Percentiles rank a stretch among this genome's conserved stretches.
phyloP scores from a whole-genome alignment of 2,329 filamentous ascomycete genomes.

The Verruconis gallopava region DNA sequence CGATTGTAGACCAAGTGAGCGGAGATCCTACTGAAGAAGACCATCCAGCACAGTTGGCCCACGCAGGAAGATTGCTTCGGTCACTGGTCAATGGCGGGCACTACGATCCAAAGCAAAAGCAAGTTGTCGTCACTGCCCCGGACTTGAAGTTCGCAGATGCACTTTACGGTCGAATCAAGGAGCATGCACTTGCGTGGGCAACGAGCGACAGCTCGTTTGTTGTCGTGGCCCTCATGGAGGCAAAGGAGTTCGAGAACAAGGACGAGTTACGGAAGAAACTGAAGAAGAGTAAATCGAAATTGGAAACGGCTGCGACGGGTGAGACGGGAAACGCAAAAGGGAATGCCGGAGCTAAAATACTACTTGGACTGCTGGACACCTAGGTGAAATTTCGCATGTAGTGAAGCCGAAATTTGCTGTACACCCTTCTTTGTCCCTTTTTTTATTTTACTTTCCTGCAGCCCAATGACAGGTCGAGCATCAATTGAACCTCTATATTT shows the following conservation, averaged over 20 bases:
- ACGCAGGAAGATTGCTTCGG: slow-evolving; percentile 76
- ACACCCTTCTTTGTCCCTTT: no score
- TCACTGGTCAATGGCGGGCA: slow-evolving; percentile 78
- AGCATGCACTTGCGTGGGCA: slow-evolving; percentile 68
- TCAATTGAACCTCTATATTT: no score
- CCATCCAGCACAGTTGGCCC: slow-evolving; percentile 49
- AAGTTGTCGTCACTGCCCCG: slow-evolving; percentile 56
- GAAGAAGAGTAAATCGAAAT: slow-evolving; percentile 28
- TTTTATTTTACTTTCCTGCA: no score
- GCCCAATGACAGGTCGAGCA: no score
- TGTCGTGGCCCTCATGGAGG: slow-evolving; percentile 67
- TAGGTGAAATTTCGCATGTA: no score
- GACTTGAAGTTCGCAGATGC: slow-evolving; percentile 67
- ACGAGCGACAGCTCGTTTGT: slow-evolving; percentile 78
- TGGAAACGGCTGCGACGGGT: slow-evolving; percentile 28
- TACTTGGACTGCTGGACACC: slow-evolving; percentile 19
- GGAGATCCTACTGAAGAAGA: slow-evolving; percentile 29
- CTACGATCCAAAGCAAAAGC: slow-evolving; percentile 64
- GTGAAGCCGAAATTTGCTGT: no score
- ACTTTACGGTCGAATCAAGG: slow-evolving; percentile 71
- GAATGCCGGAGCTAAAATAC: slow-evolving; percentile 34
- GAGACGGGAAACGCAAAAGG: slow-evolving; percentile 18
- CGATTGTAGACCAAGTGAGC: slow-evolving; percentile 39
- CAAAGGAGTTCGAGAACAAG: slow-evolving; percentile 35
- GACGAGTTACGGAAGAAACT: slow-evolving; percentile 31